Conservation (phyloP, 2,329 filamentous ascomycete species). For the Curvularia verruculosa region DNA sequence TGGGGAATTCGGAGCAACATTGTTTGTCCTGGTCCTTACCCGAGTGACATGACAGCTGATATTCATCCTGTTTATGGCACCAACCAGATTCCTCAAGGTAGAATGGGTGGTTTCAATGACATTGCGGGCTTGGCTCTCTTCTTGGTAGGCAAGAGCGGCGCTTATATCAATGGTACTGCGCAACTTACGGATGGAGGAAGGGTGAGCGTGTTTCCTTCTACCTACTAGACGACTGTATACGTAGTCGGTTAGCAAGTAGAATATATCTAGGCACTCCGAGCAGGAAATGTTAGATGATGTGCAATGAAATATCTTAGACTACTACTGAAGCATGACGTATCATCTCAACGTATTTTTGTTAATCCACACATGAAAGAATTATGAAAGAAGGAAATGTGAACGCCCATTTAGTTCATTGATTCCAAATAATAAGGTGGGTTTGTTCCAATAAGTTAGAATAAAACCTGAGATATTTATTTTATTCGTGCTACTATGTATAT, state of each 20-base stretch:
- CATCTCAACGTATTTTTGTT: too few species aligned
- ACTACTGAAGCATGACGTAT: too few species aligned
- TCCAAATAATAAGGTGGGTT: too few species aligned
- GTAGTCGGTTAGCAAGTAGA: background rate
- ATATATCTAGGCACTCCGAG: background rate
- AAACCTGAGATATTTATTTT: too few species aligned
- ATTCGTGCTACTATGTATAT: too few species aligned
- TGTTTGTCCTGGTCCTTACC: conserved; percentile 53
- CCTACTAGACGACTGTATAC: conserved; percentile 32
- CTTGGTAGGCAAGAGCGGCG: conserved; percentile 57
- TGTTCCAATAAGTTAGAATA: too few species aligned
- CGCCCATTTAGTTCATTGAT: too few species aligned
- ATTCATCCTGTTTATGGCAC: conserved; percentile 39
- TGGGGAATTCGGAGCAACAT: conserved; percentile 57
- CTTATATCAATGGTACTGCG: conserved; percentile 61
- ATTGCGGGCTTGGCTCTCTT: conserved; percentile 59
- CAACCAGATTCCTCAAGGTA: conserved; percentile 47
- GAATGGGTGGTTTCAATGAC: conserved; percentile 54
- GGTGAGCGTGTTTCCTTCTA: conserved; percentile 41
- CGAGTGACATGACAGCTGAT: conserved; percentile 53
- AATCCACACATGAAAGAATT: too few species aligned
- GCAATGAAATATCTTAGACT: background rate
- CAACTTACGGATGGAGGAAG: conserved; percentile 57
- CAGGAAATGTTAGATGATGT: background rate
- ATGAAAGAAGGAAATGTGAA: too few species aligned